phyloP scores from a whole-genome alignment of 306 rosid genomes.

The Herpetospermum pedunculosum region DNA sequence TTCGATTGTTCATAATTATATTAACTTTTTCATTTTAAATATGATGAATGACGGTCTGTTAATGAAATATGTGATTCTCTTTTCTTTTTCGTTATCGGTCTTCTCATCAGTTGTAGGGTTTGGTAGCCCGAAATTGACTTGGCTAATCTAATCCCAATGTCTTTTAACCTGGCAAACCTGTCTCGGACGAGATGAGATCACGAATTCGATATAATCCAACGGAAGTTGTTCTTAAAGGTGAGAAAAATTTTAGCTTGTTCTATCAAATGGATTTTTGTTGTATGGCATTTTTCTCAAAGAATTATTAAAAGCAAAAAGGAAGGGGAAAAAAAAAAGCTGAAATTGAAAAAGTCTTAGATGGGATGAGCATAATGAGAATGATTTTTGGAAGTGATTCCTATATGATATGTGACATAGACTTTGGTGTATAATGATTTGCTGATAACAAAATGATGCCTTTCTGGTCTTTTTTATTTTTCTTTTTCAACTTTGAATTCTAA shows the following conservation, averaged over 20 bases:
- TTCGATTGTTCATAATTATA: background rate
- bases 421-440: background rate
- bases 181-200: too few species aligned
- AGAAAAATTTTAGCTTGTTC: background rate
- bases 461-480: background rate
- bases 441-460: background rate
- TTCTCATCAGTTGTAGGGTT: too few species aligned
- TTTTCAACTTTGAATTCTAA: background rate
- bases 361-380: background rate
- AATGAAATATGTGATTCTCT: too few species aligned
- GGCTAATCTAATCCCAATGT: too few species aligned
- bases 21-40: background rate
- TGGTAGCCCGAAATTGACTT: too few species aligned
- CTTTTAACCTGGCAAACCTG: too few species aligned
- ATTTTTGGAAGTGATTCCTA: background rate
- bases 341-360: background rate
- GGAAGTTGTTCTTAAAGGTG: background rate
- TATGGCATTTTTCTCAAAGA: background rate
- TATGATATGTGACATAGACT: background rate
- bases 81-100: too few species aligned
- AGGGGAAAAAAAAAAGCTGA: background rate
- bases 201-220: too few species aligned
- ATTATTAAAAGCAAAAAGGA: background rate
- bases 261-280: background rate
- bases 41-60: too few species aligned